Percentiles rank a stretch among this genome's conserved stretches.
Evolutionary conservation across 129 eudicot species (phyloP).

Genomic region (Cynara cardunculus): DNA sequence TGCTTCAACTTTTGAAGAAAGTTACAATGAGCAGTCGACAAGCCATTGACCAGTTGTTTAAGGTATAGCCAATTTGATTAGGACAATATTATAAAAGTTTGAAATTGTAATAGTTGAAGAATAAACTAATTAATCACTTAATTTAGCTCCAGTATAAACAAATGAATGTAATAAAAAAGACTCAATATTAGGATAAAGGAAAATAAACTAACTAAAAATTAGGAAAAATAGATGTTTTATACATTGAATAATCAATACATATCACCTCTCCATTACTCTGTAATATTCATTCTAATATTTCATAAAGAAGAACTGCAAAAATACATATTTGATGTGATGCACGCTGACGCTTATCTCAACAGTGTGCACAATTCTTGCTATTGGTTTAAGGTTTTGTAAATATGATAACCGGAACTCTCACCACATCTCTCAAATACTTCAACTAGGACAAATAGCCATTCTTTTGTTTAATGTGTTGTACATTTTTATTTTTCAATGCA

Average conservation of each 20-base stretch:
- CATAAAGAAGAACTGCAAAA: not conserved
- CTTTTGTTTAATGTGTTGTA: not conserved
- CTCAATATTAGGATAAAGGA: no score
- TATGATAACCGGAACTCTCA: not conserved
- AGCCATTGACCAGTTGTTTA: not conserved
- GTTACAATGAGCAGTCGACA: not conserved
- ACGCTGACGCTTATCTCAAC: not conserved
- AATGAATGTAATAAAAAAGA: no score
- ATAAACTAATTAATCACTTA: no score
- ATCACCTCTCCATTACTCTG: no score
- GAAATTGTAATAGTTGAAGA: no score
- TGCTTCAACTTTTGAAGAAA: no score
- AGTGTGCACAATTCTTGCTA: not conserved
- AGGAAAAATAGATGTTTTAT: no score
- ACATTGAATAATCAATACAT: no score
- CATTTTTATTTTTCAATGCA: not conserved
- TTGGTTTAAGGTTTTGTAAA: constrained; percentile 1
- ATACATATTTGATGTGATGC: not conserved
- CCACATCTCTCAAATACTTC: not conserved
- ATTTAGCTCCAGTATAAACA: no score
- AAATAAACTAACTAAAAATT: no score
- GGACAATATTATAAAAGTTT: no score
- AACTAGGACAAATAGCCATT: not conserved
- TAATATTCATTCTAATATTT: not conserved
- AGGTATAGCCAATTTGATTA: no score